Evolutionary conservation across 495 filamentous ascomycete species (phyloP).

Genomic region (Hypoxylon rickii): DNA sequence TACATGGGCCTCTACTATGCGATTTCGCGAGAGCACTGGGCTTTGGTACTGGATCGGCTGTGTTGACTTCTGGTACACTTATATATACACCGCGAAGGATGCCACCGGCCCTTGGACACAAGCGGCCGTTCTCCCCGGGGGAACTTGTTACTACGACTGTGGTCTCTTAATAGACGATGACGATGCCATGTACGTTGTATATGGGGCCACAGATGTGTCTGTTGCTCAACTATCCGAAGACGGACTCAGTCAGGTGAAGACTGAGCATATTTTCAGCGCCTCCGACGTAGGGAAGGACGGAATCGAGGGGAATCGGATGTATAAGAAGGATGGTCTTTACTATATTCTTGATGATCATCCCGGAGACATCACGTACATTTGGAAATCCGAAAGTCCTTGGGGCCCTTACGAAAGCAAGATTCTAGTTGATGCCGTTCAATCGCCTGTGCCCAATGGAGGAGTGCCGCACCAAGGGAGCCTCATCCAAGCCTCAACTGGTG

Average conservation of each 20-base stretch:
- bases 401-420: conserved; percentile 52
- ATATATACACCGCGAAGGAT: conserved; percentile 54
- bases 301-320: conserved; percentile 62
- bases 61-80: conserved; percentile 48
- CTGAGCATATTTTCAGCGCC: conserved; percentile 48
- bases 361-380: conserved; percentile 50
- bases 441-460: conserved; percentile 52
- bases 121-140: conserved; percentile 15
- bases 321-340: conserved; percentile 58
- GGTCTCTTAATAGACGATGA: conserved; percentile 63
- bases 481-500: conserved; percentile 53
- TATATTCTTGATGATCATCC: conserved; percentile 58
- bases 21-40: conserved; percentile 51
- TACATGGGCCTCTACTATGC: conserved; percentile 59
- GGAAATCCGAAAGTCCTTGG: conserved; percentile 50
- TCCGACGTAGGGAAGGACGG: conserved; percentile 38
- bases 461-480: conserved; percentile 60
- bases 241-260: conserved; percentile 48
- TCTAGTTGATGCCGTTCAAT: conserved; percentile 41
- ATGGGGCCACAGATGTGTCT: conserved; percentile 53
- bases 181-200: conserved; percentile 61
- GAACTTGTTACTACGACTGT: conserved; percentile 62
- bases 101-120: conserved; percentile 30
- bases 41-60: conserved; percentile 64
- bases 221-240: conserved; percentile 57